Percentiles rank a stretch among this genome's conserved stretches.
Evolutionary conservation across 2,329 filamentous ascomycete species (phyloP).

Genomic region (Cladosporium sp.): DNA sequence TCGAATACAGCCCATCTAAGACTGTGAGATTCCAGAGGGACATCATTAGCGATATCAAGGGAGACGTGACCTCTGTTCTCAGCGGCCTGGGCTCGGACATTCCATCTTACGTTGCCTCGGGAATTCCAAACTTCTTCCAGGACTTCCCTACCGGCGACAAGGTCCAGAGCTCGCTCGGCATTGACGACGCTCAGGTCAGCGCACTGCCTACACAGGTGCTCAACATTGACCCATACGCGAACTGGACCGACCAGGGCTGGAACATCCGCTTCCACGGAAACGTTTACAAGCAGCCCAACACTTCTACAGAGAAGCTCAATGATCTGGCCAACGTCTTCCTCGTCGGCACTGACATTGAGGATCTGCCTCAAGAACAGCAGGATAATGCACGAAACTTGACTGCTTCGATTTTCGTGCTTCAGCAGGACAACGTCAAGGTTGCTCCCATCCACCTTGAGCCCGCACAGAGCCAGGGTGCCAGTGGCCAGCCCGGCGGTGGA

Average conservation of each 20-base stretch:
- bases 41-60: slow-evolving; percentile 49
- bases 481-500: slow-evolving; percentile 45
- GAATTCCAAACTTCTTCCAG: slow-evolving; percentile 63
- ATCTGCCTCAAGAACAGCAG: slow-evolving; percentile 57
- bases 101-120: slow-evolving; percentile 59
- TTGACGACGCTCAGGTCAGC: slow-evolving; percentile 55
- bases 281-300: slow-evolving; percentile 74
- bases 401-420: slow-evolving; percentile 68
- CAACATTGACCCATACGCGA: slow-evolving; percentile 64
- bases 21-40: slow-evolving; percentile 45
- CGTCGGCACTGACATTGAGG: slow-evolving; percentile 57
- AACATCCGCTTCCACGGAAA: slow-evolving; percentile 73
- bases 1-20: slow-evolving; percentile 36
- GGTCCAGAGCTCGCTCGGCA: slow-evolving; percentile 59
- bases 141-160: slow-evolving; percentile 56
- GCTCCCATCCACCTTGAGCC: slow-evolving; percentile 58
- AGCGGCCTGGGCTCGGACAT: slow-evolving; percentile 52
- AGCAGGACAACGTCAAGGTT: slow-evolving; percentile 62
- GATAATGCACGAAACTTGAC: slow-evolving; percentile 71
- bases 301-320: slow-evolving; percentile 61
- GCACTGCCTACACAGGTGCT: slow-evolving; percentile 66
- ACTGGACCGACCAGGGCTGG: slow-evolving; percentile 75
- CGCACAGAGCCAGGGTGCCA: slow-evolving; percentile 52
- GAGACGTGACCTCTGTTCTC: slow-evolving; percentile 37
- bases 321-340: slow-evolving; percentile 68